These are phyloP conservation scores for Lactarius akahatsu DNA, from an alignment of 768 basidiomycete genomes.

Conservation along the genomic window DNA sequence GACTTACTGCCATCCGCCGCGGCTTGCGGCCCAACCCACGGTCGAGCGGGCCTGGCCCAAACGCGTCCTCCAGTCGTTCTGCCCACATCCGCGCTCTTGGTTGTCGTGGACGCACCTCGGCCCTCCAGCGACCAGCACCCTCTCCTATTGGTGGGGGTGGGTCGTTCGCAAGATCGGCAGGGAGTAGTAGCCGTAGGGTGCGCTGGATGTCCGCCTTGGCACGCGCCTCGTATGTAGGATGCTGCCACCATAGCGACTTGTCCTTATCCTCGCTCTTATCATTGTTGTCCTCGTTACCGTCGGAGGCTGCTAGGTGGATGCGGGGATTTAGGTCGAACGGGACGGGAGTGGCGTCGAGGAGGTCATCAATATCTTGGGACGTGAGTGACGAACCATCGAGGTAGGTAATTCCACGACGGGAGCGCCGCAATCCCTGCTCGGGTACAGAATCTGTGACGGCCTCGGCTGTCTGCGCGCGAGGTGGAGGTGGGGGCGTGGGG, in stretches of 20 bases:
- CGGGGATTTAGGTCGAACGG: slow-evolving; percentile 12
- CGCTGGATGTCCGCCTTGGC: slow-evolving; percentile 24
- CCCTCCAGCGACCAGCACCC: slow-evolving; percentile 3
- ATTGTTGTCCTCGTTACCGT: not conserved
- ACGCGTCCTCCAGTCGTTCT: slow-evolving; percentile 24
- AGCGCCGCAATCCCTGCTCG: slow-evolving; percentile 8
- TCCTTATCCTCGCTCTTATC: not conserved
- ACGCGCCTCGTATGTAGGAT: slow-evolving; percentile 19
- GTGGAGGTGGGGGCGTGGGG: not conserved
- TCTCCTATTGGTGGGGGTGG: not conserved
- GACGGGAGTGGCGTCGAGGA: slow-evolving; percentile 14
- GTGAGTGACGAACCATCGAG: not conserved
- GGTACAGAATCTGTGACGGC: not conserved
- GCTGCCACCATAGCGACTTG: slow-evolving; percentile 17
- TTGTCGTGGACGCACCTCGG: slow-evolving; percentile 17
- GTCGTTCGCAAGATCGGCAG: slow-evolving; percentile 13
- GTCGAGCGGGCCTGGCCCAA: slow-evolving; percentile 23
- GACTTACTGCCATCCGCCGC: slow-evolving; percentile 14
- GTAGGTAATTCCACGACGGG: slow-evolving; percentile 3
- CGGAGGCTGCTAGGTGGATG: not conserved
- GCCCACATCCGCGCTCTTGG: slow-evolving; percentile 20
- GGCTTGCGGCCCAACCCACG: slow-evolving; percentile 28
- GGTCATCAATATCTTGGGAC: slow-evolving; percentile 7
- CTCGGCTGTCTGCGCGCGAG: not conserved
- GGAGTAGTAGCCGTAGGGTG: slow-evolving; percentile 16